Percentiles rank a stretch among this genome's conserved stretches.
Evolutionary conservation across 495 filamentous ascomycete species (phyloP).

Genomic region (Rusavskia elegans): DNA sequence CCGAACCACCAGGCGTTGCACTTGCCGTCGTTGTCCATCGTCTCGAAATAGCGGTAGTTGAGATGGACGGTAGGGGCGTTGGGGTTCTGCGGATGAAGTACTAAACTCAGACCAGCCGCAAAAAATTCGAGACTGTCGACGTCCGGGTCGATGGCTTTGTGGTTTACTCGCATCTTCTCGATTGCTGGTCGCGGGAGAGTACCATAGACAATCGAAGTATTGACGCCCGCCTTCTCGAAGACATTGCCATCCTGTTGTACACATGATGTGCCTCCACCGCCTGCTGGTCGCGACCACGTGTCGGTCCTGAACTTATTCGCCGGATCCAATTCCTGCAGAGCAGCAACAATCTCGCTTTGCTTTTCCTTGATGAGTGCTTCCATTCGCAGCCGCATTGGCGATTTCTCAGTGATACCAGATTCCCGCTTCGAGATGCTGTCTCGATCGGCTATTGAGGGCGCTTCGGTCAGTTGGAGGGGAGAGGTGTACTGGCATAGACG

Average conservation of each 20-base stretch:
- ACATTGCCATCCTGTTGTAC: conserved; percentile 91
- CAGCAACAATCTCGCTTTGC: conserved; percentile 70
- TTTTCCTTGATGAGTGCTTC: conserved; percentile 87
- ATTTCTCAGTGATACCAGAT: conserved; percentile 42
- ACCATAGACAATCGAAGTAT: conserved; percentile 88
- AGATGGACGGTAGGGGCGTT: conserved; percentile 96
- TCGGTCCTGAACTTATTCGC: conserved; percentile 67
- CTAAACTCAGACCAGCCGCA: conserved; percentile 80
- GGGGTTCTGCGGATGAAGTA: conserved; percentile 84
- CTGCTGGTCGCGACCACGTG: conserved; percentile 74
- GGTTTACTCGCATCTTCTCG: conserved; percentile 83
- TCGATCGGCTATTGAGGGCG: conserved; percentile 56
- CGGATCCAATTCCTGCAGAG: conserved; percentile 62
- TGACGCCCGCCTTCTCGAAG: conserved; percentile 96
- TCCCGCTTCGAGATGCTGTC: conserved; percentile 52
- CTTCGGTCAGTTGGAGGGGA: conserved; percentile 30
- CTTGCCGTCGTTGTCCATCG: conserved; percentile 46
- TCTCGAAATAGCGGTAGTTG: conserved; percentile 99
- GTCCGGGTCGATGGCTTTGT: conserved; percentile 72
- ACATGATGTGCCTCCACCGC: conserved; percentile 76
- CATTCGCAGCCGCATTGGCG: conserved; percentile 96
- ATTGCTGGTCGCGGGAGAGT: conserved; percentile 78
- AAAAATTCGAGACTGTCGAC: conserved; percentile 82
- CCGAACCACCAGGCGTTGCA: conserved; percentile 90
- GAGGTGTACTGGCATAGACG: conserved; percentile 24